Evolutionary conservation across 2,329 filamentous ascomycete species (phyloP), one percentile per base, ranked within the genome.

Genomic region (Ceratocystis eucalypticola): DNA sequence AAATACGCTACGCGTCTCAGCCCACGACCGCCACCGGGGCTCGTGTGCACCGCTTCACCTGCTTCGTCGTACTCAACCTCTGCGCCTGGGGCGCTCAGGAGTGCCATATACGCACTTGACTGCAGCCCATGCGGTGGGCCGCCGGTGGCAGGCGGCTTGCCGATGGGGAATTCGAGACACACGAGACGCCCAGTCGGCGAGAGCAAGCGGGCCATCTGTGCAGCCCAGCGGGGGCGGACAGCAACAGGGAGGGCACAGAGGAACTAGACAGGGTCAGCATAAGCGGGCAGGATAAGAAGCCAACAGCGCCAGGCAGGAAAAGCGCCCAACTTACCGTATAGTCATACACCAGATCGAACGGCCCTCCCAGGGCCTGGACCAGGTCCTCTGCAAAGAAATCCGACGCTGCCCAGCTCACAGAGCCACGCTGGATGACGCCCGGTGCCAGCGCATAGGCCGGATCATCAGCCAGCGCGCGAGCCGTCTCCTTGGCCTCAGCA

Each of bases 131-230:
- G 92, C 1, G 91, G 90, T 12, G 91, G 90, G 0, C 91, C 90
- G 8, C 80, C 80, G 8, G 81, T 79, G 10, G 78, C 78, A 8
- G 86, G 80, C 53, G 84, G 80, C 74, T 92, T 94, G 69, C 83
- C 81, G 0, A 87, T 84, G 8, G 91, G 91, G 73, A 88, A 95
- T 73, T 96, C 90, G 69, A 96, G 80, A 75, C 84, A 86, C 64
- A 87, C 73, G 30, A 87, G 76, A 46, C 79, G 76, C 25, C 83
- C 83, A 28, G 70, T 72, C 5, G 77, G 77, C 22, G 74, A 70
- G 37, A 87, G 76, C 48, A 86, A 76, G 48, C 79, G 72, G 15
- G 75, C 71, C 74, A 83, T 81, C 65, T 82, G 76, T 65, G 74
- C 73, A 12, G 83, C 80, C 84, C 84, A 87, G 22, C 72, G 72